Evolutionary conservation across 169 alveolate species (phyloP).

Genomic region (Perkinsus marinus): DNA sequence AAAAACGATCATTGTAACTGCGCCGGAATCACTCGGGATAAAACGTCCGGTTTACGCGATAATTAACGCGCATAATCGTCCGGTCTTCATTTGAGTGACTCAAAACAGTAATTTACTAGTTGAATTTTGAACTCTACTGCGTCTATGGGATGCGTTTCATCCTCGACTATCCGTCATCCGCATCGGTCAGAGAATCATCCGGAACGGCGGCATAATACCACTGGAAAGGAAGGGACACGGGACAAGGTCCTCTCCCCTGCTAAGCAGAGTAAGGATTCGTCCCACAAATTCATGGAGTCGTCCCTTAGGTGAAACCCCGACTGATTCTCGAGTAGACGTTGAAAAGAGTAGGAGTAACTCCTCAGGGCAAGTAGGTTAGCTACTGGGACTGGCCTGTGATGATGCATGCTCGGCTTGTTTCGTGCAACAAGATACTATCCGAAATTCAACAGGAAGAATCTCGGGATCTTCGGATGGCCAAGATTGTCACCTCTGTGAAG

Average conservation of each 20-base stretch:
- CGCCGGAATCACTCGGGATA: not conserved
- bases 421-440: not conserved
- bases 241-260: too few relatives aligned
- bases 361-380: not conserved
- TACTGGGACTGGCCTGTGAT: not conserved
- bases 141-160: not conserved
- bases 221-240: too few relatives aligned
- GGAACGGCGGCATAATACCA: too few relatives aligned
- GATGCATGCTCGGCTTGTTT: not conserved
- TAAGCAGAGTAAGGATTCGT: too few relatives aligned
- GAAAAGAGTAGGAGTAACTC: not conserved
- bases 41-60: not conserved
- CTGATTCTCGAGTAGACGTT: not conserved
- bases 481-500: not conserved
- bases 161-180: not conserved
- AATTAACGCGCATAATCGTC: not conserved
- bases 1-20: not conserved
- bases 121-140: not conserved
- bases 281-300: not conserved
- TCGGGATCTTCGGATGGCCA: not conserved
- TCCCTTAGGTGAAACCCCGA: not conserved
- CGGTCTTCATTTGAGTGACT: not conserved
- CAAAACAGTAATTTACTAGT: too few relatives aligned
- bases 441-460: not conserved
- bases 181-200: not conserved